A percentile compares a stretch with the other conserved stretches of the same genome.
These are phyloP conservation scores for Apophysomyces sp. DNA, from an alignment of 371 early-diverging fungal genomes.

Conservation along the genomic window DNA sequence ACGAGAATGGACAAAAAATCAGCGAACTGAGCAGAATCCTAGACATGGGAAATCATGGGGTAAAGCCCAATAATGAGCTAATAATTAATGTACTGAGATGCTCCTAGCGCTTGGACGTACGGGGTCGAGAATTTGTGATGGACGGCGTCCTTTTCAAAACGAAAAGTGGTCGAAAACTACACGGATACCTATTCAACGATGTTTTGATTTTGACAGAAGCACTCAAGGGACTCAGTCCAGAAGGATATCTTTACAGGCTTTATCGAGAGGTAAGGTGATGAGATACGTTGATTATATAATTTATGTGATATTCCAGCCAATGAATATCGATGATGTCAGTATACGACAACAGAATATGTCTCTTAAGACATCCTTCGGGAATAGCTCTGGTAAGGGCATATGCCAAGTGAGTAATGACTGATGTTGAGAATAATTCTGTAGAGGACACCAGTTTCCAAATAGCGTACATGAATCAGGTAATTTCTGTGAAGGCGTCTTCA, in stretches of 20 bases:
- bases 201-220: slow-evolving; percentile 70
- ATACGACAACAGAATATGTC: slow-evolving; percentile 32
- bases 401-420: neutral
- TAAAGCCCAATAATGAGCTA: slow-evolving; percentile 21
- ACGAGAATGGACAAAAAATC: slow-evolving; percentile 74
- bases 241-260: slow-evolving; percentile 49
- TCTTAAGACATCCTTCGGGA: slow-evolving; percentile 28
- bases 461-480: slow-evolving; percentile 49
- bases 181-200: slow-evolving; percentile 88
- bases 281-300: neutral
- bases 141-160: slow-evolving; percentile 84
- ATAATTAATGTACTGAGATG: neutral
- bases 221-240: slow-evolving; percentile 32
- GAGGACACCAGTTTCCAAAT: slow-evolving; percentile 66
- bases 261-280: slow-evolving; percentile 56
- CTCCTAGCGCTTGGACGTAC: slow-evolving; percentile 52
- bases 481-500: slow-evolving; percentile 58
- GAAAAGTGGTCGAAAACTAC: slow-evolving; percentile 81
- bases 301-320: slow-evolving; percentile 18
- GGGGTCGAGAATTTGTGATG: slow-evolving; percentile 72
- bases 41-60: slow-evolving; percentile 66
- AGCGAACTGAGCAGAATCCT: slow-evolving; percentile 67
- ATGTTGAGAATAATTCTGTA: neutral
- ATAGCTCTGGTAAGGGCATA: slow-evolving; percentile 8
- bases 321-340: slow-evolving; percentile 26